A percentile compares a stretch with the other conserved stretches of the same genome.
Evolutionary conservation across 441 rosid genomes (phyloP).

Genomic region (Erodium trifolium): DNA sequence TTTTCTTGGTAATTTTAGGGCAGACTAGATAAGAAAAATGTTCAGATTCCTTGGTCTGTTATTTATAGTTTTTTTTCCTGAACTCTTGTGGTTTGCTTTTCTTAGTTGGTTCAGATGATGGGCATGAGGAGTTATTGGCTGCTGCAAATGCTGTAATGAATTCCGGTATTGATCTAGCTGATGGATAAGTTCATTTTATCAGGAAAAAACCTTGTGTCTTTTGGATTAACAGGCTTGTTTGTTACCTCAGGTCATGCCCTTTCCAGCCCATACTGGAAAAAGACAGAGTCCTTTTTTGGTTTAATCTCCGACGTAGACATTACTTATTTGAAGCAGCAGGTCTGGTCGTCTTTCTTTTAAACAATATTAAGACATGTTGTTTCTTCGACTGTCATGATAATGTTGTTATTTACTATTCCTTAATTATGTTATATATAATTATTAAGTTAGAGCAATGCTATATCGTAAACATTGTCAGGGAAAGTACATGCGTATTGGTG

Average conservation of each 20-base stretch:
- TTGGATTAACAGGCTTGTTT: constrained; percentile 26
- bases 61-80: constrained; percentile 11
- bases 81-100: constrained; percentile 25
- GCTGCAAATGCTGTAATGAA: constrained; percentile 74
- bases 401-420: neutral
- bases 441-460: neutral
- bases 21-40: constrained; percentile 13
- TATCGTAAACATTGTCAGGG: neutral
- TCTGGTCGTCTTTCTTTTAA: constrained; percentile 8
- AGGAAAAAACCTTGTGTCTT: constrained; percentile 7
- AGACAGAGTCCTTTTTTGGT: constrained; percentile 72
- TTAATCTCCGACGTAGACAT: constrained; percentile 65
- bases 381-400: neutral
- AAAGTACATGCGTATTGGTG: neutral
- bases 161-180: constrained; percentile 36
- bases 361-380: neutral
- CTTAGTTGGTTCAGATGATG: constrained; percentile 79
- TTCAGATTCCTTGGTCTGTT: neutral
- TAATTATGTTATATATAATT: neutral
- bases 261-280: constrained; percentile 68
- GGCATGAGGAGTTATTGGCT: constrained; percentile 86
- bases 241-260: constrained; percentile 48
- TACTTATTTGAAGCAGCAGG: constrained; percentile 66
- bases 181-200: constrained; percentile 15
- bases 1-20: constrained; percentile 66